These are phyloP conservation scores for Apophysomyces ossiformis DNA, from an alignment of 371 early-diverging fungal species.

Conservation along the genomic window DNA sequence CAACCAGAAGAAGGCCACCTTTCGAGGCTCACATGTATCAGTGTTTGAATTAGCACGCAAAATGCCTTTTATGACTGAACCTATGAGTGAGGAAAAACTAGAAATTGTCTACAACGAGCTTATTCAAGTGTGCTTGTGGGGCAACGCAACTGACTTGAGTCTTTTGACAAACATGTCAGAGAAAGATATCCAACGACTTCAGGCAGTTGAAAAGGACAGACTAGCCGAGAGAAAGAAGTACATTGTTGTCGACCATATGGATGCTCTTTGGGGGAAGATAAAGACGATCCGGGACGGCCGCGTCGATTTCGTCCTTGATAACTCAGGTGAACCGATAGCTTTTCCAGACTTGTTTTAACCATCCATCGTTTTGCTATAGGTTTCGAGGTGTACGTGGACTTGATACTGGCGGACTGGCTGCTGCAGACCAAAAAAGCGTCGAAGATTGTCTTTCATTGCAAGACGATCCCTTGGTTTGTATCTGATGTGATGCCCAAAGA, in stretches of 20 bases:
- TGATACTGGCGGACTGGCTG: slow-evolving; percentile 88
- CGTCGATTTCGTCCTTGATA: slow-evolving; percentile 85
- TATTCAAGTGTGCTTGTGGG: slow-evolving; percentile 83
- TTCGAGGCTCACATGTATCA: slow-evolving; percentile 65
- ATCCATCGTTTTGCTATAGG: slow-evolving; percentile 44
- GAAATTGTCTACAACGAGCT: slow-evolving; percentile 70
- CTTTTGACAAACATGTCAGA: slow-evolving; percentile 74
- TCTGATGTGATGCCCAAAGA: slow-evolving; percentile 84
- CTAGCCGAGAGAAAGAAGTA: slow-evolving; percentile 40
- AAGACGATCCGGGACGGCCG: slow-evolving; percentile 55
- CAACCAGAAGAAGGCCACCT: slow-evolving; percentile 71
- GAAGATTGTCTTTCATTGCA: slow-evolving; percentile 82
- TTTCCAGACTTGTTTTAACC: not conserved
- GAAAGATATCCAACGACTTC: slow-evolving; percentile 72
- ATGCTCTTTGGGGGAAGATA: slow-evolving; percentile 61
- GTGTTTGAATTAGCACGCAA: slow-evolving; percentile 69
- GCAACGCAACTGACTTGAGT: slow-evolving; percentile 88
- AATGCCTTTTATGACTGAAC: slow-evolving; percentile 44
- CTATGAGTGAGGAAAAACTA: slow-evolving; percentile 44
- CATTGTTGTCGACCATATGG: slow-evolving; percentile 70
- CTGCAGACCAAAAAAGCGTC: slow-evolving; percentile 70
- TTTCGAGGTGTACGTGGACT: slow-evolving; percentile 90
- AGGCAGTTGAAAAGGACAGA: slow-evolving; percentile 54
- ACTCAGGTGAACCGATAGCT: slow-evolving; percentile 64
- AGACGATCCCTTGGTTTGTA: slow-evolving; percentile 94